Conservation (phyloP, 2,329 filamentous ascomycete genomes). For the Zopfia rhizophila region DNA sequence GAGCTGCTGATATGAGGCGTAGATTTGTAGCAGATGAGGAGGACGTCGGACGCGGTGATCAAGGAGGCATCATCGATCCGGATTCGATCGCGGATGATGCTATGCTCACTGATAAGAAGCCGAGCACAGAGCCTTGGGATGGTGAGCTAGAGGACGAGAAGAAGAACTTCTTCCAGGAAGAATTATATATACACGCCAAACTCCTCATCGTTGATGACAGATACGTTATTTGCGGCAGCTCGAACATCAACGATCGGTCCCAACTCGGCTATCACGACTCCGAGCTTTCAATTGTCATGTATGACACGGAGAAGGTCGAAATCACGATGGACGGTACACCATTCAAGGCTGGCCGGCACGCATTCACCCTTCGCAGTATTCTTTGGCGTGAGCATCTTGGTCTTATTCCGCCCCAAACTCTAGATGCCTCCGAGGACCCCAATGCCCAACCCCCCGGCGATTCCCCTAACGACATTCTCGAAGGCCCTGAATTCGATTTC, state of each 20-base stretch:
- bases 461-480: constrained; percentile 77
- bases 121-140: constrained; percentile 79
- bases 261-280: constrained; percentile 91
- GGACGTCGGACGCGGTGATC: constrained; percentile 50
- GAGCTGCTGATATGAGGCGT: constrained; percentile 58
- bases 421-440: constrained; percentile 71
- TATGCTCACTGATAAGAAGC: constrained; percentile 75
- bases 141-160: constrained; percentile 79
- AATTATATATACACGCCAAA: constrained; percentile 95
- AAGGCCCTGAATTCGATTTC: constrained; percentile 72
- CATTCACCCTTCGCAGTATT: constrained; percentile 80
- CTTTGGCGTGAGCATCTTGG: constrained; percentile 94
- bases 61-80: constrained; percentile 61
- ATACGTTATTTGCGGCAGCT: constrained; percentile 84
- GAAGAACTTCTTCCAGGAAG: constrained; percentile 91
- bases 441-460: constrained; percentile 82
- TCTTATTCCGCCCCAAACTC: constrained; percentile 76
- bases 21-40: constrained; percentile 57
- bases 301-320: constrained; percentile 77
- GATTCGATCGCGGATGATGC: constrained; percentile 80
- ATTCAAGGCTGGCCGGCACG: constrained; percentile 83
- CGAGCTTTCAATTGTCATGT: constrained; percentile 89
- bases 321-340: constrained; percentile 82
- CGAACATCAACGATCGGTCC: constrained; percentile 91
- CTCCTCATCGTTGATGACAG: constrained; percentile 89